Conservation (phyloP, 768 basidiomycete species). For the Amanita jacksonii region DNA sequence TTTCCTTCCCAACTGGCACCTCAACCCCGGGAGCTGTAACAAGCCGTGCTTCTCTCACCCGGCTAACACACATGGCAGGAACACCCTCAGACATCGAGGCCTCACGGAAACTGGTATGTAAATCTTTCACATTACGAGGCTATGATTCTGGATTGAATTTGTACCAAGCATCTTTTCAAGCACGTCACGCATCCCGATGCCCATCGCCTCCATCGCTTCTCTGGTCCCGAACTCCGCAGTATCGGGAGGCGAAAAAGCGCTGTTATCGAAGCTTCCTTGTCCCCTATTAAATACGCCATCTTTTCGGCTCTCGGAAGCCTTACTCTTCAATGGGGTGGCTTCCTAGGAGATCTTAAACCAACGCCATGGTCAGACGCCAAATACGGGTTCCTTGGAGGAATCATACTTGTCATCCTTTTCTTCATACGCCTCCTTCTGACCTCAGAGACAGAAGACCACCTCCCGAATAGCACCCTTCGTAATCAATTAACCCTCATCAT, state of each 20-base stretch:
- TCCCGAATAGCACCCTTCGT: background rate
- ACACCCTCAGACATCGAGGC: background rate
- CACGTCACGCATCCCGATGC: background rate
- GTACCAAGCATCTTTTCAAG: conserved; percentile 1
- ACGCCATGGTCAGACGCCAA: conserved; percentile 9
- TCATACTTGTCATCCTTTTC: conserved; percentile 15
- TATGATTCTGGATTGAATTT: no score
- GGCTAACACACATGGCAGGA: background rate
- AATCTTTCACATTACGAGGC: no score
- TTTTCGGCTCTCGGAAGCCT: conserved; percentile 18
- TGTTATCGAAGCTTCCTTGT: conserved; percentile 17
- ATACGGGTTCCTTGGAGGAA: conserved; percentile 19
- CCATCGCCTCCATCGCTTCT: background rate
- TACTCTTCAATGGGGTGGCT: conserved; percentile 11
- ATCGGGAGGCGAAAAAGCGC: conserved; percentile 1
- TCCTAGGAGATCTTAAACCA: conserved; percentile 5
- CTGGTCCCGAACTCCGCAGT: background rate
- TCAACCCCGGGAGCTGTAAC: no score
- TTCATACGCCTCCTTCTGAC: conserved; percentile 11
- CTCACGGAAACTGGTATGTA: conserved; percentile 1
- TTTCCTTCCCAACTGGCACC: no score
- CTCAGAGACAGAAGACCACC: background rate
- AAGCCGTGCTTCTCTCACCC: background rate
- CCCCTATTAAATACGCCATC: conserved; percentile 22
- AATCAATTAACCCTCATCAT: conserved; percentile 6